Base-by-base conservation (phyloP, 805 yeast genomes). In the Wickerhamomyces strasburgensis region DNA sequence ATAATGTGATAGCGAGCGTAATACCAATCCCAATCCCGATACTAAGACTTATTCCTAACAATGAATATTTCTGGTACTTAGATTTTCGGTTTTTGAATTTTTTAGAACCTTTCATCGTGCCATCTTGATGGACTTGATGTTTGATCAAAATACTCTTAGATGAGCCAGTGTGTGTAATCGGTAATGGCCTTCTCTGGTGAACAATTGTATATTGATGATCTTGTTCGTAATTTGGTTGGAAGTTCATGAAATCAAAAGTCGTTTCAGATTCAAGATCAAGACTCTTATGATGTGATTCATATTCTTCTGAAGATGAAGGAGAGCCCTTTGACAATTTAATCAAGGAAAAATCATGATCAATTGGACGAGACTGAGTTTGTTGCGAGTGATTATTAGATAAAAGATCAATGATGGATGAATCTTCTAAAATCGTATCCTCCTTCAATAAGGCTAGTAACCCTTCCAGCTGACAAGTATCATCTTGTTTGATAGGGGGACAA, bases 21-120 rank as follows among this genome's bases (percentile, higher is more conserved):
- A 51, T 27, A 4, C 58, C 58, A 26, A 52, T 48, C 0, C 58
- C 57, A 33, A 52, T 34, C 0, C 57, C 58, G 11, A 54, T 24
- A 7, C 44, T 39, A 14, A 53, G 35, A 9, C 51, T 43, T 5
- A 49, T 8, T 1, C 51, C 46, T 8, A 49, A 19, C 9, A 45
- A 39, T 3, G 48, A 16, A 31, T 42, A 37, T 3, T 29, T 39
- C 7, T 33, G 35, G 14, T 23, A 38, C 18, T 29, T 41, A 1
- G 29, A 31, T n/a, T 18, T 32, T 35, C 33, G 39, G 7, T 21
- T 26, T 33, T 28, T 44, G 14, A 42, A 29, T 32, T 49, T 54
- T 37, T 44, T 51, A 5, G 52, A 43, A 16, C 32, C 15, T 15
- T n/a, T 29, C 33, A 32, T 9, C 5, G 28, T 13, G n/a, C 13